phyloP scores from a whole-genome alignment of 352 stramenopile genomes.

The Phytophthora colocasiae region DNA sequence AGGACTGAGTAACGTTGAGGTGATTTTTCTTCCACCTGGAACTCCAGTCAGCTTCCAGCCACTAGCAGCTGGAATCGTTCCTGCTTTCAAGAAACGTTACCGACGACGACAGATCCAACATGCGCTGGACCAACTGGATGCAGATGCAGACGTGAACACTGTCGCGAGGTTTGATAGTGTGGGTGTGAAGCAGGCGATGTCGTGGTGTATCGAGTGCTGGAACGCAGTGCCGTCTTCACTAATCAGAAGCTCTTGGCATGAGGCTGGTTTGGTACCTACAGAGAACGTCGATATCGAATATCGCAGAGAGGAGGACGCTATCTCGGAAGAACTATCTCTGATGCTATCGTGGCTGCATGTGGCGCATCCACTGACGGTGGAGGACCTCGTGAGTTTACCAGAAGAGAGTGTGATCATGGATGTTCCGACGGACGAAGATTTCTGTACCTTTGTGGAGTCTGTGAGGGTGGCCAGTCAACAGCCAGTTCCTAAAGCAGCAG shows the following conservation, averaged over 20 bases:
- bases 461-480: constrained; percentile 8
- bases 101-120: constrained; percentile 39
- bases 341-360: constrained; percentile 37
- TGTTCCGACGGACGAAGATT: constrained; percentile 36
- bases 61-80: constrained; percentile 30
- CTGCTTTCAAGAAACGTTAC: constrained; percentile 39
- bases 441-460: constrained; percentile 27
- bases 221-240: constrained; percentile 24
- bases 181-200: constrained; percentile 28
- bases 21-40: constrained; percentile 29
- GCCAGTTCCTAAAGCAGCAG: neutral
- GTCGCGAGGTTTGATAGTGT: constrained; percentile 29
- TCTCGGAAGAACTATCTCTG: constrained; percentile 30
- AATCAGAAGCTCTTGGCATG: constrained; percentile 25
- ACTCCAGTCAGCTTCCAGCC: constrained; percentile 27
- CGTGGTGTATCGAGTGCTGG: constrained; percentile 37
- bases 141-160: constrained; percentile 23
- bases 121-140: constrained; percentile 33
- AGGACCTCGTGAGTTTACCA: constrained; percentile 34
- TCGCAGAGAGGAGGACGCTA: constrained; percentile 9
- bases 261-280: constrained; percentile 20
- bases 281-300: constrained; percentile 10
- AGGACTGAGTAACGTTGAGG: constrained; percentile 33
- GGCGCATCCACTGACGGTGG: constrained; percentile 21
- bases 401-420: constrained; percentile 41